Evolutionary conservation across 1,284 basidiomycete genomes (phyloP), one percentile per base, ranked within the genome.

Genomic region (Ustilago tritici): DNA sequence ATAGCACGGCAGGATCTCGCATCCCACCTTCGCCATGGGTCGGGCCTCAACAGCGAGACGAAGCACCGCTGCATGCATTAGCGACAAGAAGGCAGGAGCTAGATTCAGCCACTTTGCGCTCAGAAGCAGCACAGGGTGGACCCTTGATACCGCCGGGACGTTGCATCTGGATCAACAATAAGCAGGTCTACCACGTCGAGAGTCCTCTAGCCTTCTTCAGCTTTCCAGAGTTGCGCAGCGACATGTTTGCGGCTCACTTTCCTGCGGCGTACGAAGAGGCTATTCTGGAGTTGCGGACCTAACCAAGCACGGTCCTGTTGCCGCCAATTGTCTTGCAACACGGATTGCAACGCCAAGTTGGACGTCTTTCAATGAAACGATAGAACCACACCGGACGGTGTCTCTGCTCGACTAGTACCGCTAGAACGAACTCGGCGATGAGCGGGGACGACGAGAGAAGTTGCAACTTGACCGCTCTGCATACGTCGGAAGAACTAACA

Each of bases 181-280:
- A 61, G 23, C 72, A 73, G 34, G 47, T 85, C 55, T 84, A 84
- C 61, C 62, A 65, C 10, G 75, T 85, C 7, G 68, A 74, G 50
- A 76, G 74, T 36, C 82, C 84, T 9, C 56, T 83, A 17, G 66
- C 80, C 6, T 85, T 85, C 69, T 85, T 85, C 74, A 78, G 77
- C 61, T 56, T 85, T 34, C 84, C 84, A 7, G 82, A 83, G 46
- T 61, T 84, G 49, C 59, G 67, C 1, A 56, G 63, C 50, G 70
- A 76, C 52, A 81, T 84, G 83, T 83, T 85, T 67, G 78, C 80
- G 1, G 67, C 74, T 40, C 84, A 85, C 64, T 82, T 85, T 35
- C 84, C 84, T 10, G 79, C 80, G 19, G 82, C 82, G 10, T 85
- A 85, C 71, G 83, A 85, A 57, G 78, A 78, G 35, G 83, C 82